phyloP scores from a whole-genome alignment of 2,329 filamentous ascomycete species.

The Aspergillus fischeri region DNA sequence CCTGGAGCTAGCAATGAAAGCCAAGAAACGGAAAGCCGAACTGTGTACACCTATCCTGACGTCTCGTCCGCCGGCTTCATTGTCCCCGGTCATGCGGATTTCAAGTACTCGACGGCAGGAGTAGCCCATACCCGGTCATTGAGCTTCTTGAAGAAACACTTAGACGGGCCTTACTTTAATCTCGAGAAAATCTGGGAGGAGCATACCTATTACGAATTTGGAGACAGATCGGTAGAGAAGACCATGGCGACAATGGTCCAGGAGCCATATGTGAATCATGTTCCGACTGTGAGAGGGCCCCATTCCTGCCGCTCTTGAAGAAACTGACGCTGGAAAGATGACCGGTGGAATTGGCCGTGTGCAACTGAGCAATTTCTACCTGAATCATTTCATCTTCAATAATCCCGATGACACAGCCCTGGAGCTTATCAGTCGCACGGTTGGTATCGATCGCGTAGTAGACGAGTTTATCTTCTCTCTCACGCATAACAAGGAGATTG shows the following conservation, averaged over 20 bases:
- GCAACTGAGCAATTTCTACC: slow-evolving; percentile 64
- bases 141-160: slow-evolving; percentile 59
- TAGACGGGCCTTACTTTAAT: slow-evolving; percentile 66
- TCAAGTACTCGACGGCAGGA: slow-evolving; percentile 52
- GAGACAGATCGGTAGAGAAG: slow-evolving; percentile 61
- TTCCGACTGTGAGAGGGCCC: slow-evolving; percentile 58
- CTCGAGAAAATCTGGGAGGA: slow-evolving; percentile 77
- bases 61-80: slow-evolving; percentile 43
- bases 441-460: slow-evolving; percentile 67
- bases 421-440: slow-evolving; percentile 66
- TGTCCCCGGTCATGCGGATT: slow-evolving; percentile 49
- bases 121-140: slow-evolving; percentile 65
- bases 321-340: slow-evolving; percentile 27
- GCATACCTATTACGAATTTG: slow-evolving; percentile 69
- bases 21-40: background rate
- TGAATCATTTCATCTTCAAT: slow-evolving; percentile 68
- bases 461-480: slow-evolving; percentile 66
- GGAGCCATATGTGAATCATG: slow-evolving; percentile 74
- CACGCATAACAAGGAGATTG: slow-evolving; percentile 59
- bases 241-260: slow-evolving; percentile 81
- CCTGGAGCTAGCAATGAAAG: background rate
- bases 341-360: slow-evolving; percentile 67
- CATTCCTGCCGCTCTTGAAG: background rate
- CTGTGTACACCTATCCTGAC: slow-evolving; percentile 44
- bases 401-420: slow-evolving; percentile 65